Base-by-base conservation (phyloP, 306 rosid species). In the Coriaria nepalensis region DNA sequence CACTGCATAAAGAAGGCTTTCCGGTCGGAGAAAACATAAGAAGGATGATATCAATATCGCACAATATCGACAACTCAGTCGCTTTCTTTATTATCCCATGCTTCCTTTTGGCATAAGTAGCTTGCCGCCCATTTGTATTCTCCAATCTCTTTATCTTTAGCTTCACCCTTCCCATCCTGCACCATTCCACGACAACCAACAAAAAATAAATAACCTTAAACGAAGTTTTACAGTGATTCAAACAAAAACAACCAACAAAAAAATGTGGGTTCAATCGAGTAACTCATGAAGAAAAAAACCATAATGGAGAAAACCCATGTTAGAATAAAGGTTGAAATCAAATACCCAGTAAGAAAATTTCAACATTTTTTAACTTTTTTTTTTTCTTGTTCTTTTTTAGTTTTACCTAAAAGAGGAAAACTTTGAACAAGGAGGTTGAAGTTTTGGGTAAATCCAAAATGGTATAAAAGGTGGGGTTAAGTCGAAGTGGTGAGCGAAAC, bases 21-120 rank as follows among this genome's bases (percentile, higher is more conserved):
- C 95, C 95, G 9, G 68, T 55, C 0, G 97, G 97, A 7, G 97
- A 82, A 63, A 90, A 90, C 97, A 90, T 90, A 61, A 90, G 98
- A 65, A 90, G 98, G 50, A 85, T 57, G 50, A 90, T 79, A 58
- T 84, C 97, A 41, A 84, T 74, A 40, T 88, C 97, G 20, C 97
- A 84, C 2, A 88, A 57, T 33, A 90, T 81, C 12, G 94, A 85
- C 46, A 90, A 69, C 53, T 90, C 98, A 53, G 70, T 68, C 7
- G 98, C 98, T 67, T 90, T 90, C 47, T 82, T 86, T 64, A 86
- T 68, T 43, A 86, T 86, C 37, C 92, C 87, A 48, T 75, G 65
- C 66, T 69, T 79, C 74, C 96, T 75, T 76, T 87, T 87, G 10
- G 96, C 81, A 60, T 70, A 87, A 10, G 96, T 79, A 33, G 94